Evolutionary conservation across 192 early-diverging fungal genomes (phyloP), one percentile per base, ranked within the genome.

Genomic region (Gamsiella multidivaricata): DNA sequence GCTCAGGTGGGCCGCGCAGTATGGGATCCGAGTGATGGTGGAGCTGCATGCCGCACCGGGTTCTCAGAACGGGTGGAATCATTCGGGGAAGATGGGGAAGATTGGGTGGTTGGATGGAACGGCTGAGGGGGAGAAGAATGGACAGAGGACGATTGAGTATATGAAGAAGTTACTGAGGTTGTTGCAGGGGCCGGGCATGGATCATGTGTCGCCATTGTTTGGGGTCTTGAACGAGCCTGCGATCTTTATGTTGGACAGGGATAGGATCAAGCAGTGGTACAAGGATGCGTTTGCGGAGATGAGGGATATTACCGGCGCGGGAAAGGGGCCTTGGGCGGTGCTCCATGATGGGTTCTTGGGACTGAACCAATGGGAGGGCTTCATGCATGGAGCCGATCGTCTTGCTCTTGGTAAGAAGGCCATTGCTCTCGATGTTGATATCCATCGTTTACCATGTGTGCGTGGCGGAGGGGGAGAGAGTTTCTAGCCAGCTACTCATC

Each of bases 11-110:
- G 92, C 92, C 18, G 68, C 81, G 0, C 80, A 86, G 34, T 90
- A 90, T 54, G 83, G 86, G 0, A 63, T 93, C 53, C 83, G 90
- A 23, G 90, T 89, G 17, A 88, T 91, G 68, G 71, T 93, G 0
- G 92, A 93, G 54, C 33, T 93, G 39, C 92, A 93, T 45, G 87
- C 86, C 0, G 88, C 87, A 2, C 92, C 92, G 6, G 92, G 92
- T 3, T 89, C 87, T 15, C 92, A 93, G 61, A 93, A 93, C 61
- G 90, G 90, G 2, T 93, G 86, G 86, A 86, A 86, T 23, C 85
- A 87, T 54, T 84, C 83, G 10, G 85, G 85, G 11, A 15, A 46
- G 26, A 45, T 3, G 23, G 74, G 74, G 17, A 47, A 69, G 66
- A 78, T 78, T 29, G 23, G 47, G 0, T 78, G 74, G 74, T 45